These are phyloP conservation scores for Phaeoacremonium minimum DNA, from an alignment of 2,329 filamentous ascomycete genomes.

Conservation along the genomic window DNA sequence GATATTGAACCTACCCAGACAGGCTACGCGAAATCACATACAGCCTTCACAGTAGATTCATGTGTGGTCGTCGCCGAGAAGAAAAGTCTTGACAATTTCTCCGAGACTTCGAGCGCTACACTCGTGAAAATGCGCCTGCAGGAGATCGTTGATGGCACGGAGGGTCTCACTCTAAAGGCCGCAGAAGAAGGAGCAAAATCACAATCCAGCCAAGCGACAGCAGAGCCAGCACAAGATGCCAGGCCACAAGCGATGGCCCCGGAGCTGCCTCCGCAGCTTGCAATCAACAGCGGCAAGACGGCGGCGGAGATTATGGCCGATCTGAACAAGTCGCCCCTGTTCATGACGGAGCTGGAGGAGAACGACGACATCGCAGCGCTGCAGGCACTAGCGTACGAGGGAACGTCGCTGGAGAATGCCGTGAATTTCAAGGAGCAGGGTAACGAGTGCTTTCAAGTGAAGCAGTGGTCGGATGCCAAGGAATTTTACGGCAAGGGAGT, in stretches of 20 bases:
- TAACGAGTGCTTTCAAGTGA: slow-evolving; percentile 77
- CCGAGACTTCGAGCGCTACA: too few species aligned
- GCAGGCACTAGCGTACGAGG: slow-evolving; percentile 88
- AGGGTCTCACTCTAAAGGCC: background rate
- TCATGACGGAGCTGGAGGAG: slow-evolving; percentile 92
- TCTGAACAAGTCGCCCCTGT: slow-evolving; percentile 68
- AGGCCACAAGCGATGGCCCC: slow-evolving; percentile 19
- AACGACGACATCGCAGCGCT: slow-evolving; percentile 84
- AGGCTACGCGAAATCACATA: too few species aligned
- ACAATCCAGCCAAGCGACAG: background rate
- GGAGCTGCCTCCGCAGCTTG: slow-evolving; percentile 40
- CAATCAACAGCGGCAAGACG: slow-evolving; percentile 37
- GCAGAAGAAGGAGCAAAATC: slow-evolving; percentile 7
- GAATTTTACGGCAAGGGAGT: slow-evolving; percentile 93
- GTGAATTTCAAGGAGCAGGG: slow-evolving; percentile 85
- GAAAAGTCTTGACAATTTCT: too few species aligned
- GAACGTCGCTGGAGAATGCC: slow-evolving; percentile 78
- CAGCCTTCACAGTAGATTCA: too few species aligned
- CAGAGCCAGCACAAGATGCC: background rate
- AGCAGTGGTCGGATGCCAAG: slow-evolving; percentile 75
- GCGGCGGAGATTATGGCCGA: slow-evolving; percentile 53
- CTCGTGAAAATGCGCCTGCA: background rate
- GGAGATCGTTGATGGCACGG: slow-evolving; percentile 1
- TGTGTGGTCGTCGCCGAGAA: too few species aligned
- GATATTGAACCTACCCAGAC: too few species aligned